Evolutionary conservation across 1,284 basidiomycete species (phyloP).

Genomic region (Mycosarcoma mackinlayi): DNA sequence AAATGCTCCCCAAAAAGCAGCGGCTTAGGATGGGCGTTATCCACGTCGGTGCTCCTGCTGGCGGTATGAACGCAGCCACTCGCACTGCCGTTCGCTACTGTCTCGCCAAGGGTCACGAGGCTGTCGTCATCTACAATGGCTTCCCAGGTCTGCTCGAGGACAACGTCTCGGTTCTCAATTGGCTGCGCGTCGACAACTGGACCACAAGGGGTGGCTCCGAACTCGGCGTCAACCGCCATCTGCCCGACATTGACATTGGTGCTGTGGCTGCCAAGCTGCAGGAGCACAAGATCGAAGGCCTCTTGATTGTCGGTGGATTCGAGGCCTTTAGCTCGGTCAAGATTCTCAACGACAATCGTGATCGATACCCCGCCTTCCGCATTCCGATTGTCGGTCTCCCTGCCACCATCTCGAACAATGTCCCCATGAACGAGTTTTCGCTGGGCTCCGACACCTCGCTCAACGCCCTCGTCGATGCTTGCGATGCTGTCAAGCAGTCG

Average conservation of each 20-base stretch:
- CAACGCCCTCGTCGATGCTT: constrained; percentile 96
- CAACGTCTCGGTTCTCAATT: constrained; percentile 84
- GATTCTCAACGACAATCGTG: constrained; percentile 81
- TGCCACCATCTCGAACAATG: constrained; percentile 97
- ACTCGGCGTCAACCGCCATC: constrained; percentile 90
- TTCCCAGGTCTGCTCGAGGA: constrained; percentile 93
- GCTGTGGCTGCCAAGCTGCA: constrained; percentile 86
- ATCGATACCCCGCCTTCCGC: constrained; percentile 87
- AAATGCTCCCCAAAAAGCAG: constrained; percentile 73
- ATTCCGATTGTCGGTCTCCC: constrained; percentile 65
- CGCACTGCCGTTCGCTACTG: constrained; percentile 94
- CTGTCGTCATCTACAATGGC: constrained; percentile 91
- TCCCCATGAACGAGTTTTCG: constrained; percentile 95
- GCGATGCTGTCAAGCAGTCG: constrained; percentile 97
- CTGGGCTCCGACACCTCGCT: constrained; percentile 93
- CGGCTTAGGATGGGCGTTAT: constrained; percentile 86
- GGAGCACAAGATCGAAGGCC: constrained; percentile 81
- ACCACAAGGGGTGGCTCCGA: constrained; percentile 96
- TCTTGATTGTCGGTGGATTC: constrained; percentile 94
- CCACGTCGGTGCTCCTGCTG: constrained; percentile 95
- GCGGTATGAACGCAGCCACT: constrained; percentile 98
- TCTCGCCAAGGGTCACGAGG: constrained; percentile 87
- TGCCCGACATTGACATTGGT: constrained; percentile 87
- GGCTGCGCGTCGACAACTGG: constrained; percentile 98
- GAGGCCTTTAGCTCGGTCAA: constrained; percentile 87